Conservation (phyloP, 345 rosid genomes). For the Syzygium aromaticum region DNA sequence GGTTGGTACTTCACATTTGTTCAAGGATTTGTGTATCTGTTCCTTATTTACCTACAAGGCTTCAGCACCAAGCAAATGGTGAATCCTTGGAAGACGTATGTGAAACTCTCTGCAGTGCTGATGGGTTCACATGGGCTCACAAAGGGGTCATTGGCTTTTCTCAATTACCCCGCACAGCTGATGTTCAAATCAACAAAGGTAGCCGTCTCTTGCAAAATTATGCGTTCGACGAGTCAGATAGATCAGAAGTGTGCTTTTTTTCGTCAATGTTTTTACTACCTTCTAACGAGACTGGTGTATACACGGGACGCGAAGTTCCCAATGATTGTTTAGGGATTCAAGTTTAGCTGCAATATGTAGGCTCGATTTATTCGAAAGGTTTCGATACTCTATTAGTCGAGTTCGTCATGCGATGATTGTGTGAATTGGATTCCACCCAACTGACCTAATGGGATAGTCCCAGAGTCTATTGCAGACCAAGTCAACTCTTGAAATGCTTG, state of each 20-base stretch:
- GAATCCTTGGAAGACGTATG: constrained; percentile 94
- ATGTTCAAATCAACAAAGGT: constrained; percentile 99
- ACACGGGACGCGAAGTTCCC: not conserved
- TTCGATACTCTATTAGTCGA: not conserved
- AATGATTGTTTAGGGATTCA: not conserved
- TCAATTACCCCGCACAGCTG: constrained; percentile 88
- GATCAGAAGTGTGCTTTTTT: not conserved
- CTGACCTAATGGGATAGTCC: not conserved
- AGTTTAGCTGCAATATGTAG: not conserved
- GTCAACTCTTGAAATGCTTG: not conserved
- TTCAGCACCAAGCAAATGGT: constrained; percentile 84
- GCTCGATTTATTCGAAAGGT: not conserved
- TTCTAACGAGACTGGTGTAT: not conserved
- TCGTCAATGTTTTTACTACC: not conserved
- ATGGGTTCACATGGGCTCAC: constrained; percentile 98
- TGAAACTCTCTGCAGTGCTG: constrained; percentile 90
- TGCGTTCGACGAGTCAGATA: not conserved
- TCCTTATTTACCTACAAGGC: constrained; percentile 83
- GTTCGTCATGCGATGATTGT: not conserved
- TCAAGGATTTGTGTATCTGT: constrained; percentile 92
- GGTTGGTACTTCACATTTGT: constrained; percentile 99
- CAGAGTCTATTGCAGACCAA: not conserved
- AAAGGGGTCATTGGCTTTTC: constrained; percentile 92
- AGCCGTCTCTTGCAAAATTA: not conserved
- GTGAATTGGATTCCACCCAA: not conserved